Base-by-base conservation (phyloP, 2,329 filamentous ascomycete species). In the Fusarium sp. region DNA sequence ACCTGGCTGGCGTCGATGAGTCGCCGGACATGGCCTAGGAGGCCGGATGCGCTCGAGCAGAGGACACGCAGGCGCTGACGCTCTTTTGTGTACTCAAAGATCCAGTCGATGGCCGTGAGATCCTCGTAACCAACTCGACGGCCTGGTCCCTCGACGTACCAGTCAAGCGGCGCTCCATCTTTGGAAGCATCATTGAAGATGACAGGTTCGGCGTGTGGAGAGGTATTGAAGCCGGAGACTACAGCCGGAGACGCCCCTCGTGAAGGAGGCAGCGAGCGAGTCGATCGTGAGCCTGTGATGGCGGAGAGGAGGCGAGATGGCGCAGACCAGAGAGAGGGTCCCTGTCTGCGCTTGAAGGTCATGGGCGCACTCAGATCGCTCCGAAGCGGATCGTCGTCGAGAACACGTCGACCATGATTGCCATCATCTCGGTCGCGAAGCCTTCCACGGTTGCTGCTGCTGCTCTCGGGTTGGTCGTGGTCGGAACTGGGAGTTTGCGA, bases 31-130 rank as follows among this genome's bases (percentile, higher is more conserved):
- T 92, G 87, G 11, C 93, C 92, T 17, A 93, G 57, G 6, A 97
- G 66, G 0, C 93, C 91, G 17, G 85, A 82, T 8, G 87, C 84
- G 68, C 84, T 86, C 0, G 89, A 85, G 51, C 87, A 85, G 17
- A 99, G 80, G 27, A 90, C 84, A n/a, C 92, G 86, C 70, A 96
- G 79, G 21, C 95, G 87, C 75, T 96, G 92, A 17, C 95, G 87
- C 78, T 99, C 95, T 75, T 97, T 97, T 48, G 91, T 95, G 73
- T 98, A 97, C 76, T 99, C 95, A 70, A 97, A 98, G 72, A 98
- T 98, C 95, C 95, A 99, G 79, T 99, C 95, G 74, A 99, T 99
- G 55, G 95, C 94, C 14, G 94, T 97, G 74, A 97, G 82, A 77
- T 99, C 91, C 72, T 97, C 94, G 78, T 99, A 99, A 50, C 91